Evolutionary conservation across 306 rosid species (phyloP), one percentile per base, ranked within the genome.

Genomic region (Adenanthera pavonina): DNA sequence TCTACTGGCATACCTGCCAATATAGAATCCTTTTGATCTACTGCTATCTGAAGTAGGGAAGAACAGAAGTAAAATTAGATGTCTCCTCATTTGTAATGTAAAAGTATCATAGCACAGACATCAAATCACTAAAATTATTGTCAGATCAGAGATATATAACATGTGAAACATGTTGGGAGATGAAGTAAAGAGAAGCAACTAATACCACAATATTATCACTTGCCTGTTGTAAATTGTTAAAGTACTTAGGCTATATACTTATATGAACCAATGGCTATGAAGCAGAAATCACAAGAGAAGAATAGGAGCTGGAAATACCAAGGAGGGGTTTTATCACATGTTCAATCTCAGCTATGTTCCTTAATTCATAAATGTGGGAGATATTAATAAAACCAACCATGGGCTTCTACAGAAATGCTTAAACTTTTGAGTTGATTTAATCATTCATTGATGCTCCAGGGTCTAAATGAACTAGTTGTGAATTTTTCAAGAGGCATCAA

Each of bases 21-120:
- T 87, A 95, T 91, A 61, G 89, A 82, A 81, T 92, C 92, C 78
- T 91, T 95, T 82, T 95, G 94, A 76, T 92, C 94, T 41, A 85
- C 79, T 9, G 91, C 97, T 40, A 88, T 91, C 99, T 95, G 80
- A 66, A 72, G 80, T 48, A 72, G 13, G 66, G 73, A 86, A 79
- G 78, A 34, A 7, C 65, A 61, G 14, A 12, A 56, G 44, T 35
- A 73, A 68, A 64, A 80, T 72, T 36, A 51, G 13, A 87, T 44
- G 61, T 30, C 30, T 25, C 69, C 69, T 48, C 20, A 44, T 49
- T 54, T 35, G 2, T 43, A 57, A 62, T 34, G 47, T 48, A 15
- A 78, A 30, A 75, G 56, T n/a, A 71, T 40, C 48, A 69, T 49
- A 14, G 36, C 14, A 70, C 25, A 80, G 35, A 80, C 38, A 74